These are phyloP conservation scores for Cyclotella choctawhatcheeana DNA, from an alignment of 108 stramenopile genomes.

Conservation along the genomic window DNA sequence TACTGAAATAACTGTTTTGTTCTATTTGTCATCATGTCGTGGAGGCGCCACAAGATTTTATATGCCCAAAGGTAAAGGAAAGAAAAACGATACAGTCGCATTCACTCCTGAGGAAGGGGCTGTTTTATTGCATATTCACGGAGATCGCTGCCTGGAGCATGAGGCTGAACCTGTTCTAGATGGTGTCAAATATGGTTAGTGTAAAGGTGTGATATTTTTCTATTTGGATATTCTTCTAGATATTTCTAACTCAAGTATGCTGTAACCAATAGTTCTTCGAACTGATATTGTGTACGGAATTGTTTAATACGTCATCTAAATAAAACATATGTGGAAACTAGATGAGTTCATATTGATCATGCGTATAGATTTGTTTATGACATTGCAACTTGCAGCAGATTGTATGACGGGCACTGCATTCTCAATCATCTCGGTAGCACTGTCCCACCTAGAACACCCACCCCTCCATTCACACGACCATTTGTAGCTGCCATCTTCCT, in stretches of 20 bases:
- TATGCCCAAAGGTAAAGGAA: conserved; percentile 33
- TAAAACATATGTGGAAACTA: too few relatives aligned
- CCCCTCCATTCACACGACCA: neutral
- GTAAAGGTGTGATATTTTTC: neutral
- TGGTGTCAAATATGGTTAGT: conserved; percentile 86
- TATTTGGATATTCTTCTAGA: neutral
- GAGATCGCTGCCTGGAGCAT: conserved; percentile 86
- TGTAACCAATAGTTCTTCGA: conserved; percentile 21
- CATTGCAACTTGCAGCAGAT: neutral
- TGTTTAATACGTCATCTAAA: neutral
- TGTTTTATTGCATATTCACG: conserved; percentile 87
- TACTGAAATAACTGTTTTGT: conserved; percentile 85
- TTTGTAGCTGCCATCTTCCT: conserved; percentile 27
- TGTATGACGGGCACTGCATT: neutral
- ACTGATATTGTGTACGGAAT: conserved; percentile 41
- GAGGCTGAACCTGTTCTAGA: conserved; percentile 83
- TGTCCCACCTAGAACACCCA: neutral
- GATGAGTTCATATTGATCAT: too few relatives aligned
- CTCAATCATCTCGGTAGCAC: conserved; percentile 11
- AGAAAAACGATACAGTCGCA: conserved; percentile 44
- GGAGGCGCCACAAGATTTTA: conserved; percentile 85
- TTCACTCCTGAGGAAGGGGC: conserved; percentile 73
- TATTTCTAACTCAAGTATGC: neutral
- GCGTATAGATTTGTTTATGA: too few relatives aligned
- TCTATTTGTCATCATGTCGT: conserved; percentile 77